Base-by-base conservation (phyloP, 2,329 filamentous ascomycete species). In the Xylariaceae sp. region DNA sequence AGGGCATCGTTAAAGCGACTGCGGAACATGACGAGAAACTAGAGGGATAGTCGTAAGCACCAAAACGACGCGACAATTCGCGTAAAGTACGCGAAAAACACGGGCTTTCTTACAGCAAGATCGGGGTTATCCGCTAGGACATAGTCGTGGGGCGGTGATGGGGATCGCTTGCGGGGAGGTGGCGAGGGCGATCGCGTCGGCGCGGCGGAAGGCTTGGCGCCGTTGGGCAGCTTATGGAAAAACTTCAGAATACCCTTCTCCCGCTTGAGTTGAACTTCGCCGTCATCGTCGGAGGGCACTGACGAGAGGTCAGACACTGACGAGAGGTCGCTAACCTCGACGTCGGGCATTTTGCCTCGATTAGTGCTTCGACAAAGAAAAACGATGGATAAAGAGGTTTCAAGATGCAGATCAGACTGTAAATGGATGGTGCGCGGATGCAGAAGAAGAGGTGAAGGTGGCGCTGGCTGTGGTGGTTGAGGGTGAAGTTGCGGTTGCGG, bases 21-120 rank as follows among this genome's bases (percentile, higher is more conserved):
- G 74, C 93, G 87, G 77, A 97, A 99, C 90, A 96, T 97, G 67
- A 97, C 91, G 75, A 99, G 90, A 77, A 99, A 97, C 91, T 97
- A 70, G 58, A 30, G 23, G 23, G 23, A 10, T 66, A 59, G 59
- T 63, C 69, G 75, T 71, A 76, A 74, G 68, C 63, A 4, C 64
- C 65, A 57, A 60, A 60, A 62, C 64, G 65, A 80, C 82, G 82
- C 80, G 80, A 80, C 73, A 69, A 72, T 70, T 78, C 81, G 80
- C 82, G 83, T 84, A 67, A 69, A 69, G 59, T 67, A 77, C 76
- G 77, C 76, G 75, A 74, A 67, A 64, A 72, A 69, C 69, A 71
- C 71, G 61, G 53, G 55, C 66, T 63, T 61, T 90, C 92, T 76
- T 82, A 97, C 92, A 68, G 93, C 89, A 77, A 97, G 92, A 72